Evolutionary conservation across 2,329 filamentous ascomycete genomes (phyloP).

Genomic region (Talaromyces rugulosus): DNA sequence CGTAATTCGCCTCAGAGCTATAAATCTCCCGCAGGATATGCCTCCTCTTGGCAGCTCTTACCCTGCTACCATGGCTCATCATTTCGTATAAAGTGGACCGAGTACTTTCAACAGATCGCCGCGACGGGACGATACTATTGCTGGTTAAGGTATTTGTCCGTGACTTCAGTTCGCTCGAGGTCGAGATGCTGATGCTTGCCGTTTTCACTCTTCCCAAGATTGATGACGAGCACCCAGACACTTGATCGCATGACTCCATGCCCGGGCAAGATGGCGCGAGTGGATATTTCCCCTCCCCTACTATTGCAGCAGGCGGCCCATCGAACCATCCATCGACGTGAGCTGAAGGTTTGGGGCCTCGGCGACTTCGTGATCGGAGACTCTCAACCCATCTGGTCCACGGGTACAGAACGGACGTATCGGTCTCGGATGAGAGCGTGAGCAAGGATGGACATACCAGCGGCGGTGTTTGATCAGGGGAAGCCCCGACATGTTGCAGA

Average conservation of each 20-base stretch:
- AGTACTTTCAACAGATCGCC: conserved; percentile 58
- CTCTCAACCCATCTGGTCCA: conserved; percentile 39
- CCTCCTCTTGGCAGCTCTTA: conserved; percentile 69
- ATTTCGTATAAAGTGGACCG: conserved; percentile 40
- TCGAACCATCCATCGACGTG: conserved; percentile 37
- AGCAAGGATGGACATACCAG: not conserved
- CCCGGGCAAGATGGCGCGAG: conserved; percentile 6
- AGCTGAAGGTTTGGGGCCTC: conserved; percentile 16
- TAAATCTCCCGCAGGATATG: conserved; percentile 82
- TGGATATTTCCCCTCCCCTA: conserved; percentile 1
- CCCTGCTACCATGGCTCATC: conserved; percentile 65
- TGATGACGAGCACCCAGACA: conserved; percentile 70
- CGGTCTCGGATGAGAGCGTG: not conserved
- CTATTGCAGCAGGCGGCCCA: conserved; percentile 14
- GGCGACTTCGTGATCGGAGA: conserved; percentile 27
- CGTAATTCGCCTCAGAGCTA: conserved; percentile 80
- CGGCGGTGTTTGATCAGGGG: not conserved
- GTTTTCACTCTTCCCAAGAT: conserved; percentile 80
- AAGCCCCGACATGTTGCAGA: not conserved
- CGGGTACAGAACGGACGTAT: conserved; percentile 15
- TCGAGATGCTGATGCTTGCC: conserved; percentile 71
- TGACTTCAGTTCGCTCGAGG: conserved; percentile 63
- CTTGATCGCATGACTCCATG: conserved; percentile 52
- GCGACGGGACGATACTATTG: conserved; percentile 39
- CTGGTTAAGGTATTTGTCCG: conserved; percentile 56